phyloP scores from a whole-genome alignment of 1,139 yeast genomes.

The Geotrichum candidum region DNA sequence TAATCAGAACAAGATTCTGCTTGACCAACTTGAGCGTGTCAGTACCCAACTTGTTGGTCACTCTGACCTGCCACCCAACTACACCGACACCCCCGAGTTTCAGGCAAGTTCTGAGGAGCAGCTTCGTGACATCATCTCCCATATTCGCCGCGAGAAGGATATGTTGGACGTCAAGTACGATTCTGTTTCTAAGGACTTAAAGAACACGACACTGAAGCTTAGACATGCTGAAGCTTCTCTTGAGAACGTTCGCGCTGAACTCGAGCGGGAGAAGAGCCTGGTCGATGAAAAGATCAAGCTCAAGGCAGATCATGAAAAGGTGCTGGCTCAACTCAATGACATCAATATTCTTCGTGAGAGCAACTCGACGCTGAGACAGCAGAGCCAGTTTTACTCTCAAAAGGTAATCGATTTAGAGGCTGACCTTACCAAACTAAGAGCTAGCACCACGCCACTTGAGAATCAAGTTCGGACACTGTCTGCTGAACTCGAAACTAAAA shows the following conservation, averaged over 20 bases:
- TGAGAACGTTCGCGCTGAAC: conserved; percentile 33
- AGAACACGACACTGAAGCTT: conserved; percentile 39
- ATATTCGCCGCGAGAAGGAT: conserved; percentile 73
- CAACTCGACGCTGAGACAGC: conserved; percentile 59
- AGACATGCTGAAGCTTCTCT: conserved; percentile 31
- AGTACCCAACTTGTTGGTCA: conserved; percentile 20
- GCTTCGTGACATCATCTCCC: conserved; percentile 52
- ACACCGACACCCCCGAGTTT: conserved; percentile 18
- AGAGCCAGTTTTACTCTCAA: conserved; percentile 36
- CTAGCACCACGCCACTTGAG: conserved; percentile 35
- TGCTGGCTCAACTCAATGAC: conserved; percentile 59
- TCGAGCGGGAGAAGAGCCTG: conserved; percentile 25
- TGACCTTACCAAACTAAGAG: conserved; percentile 34
- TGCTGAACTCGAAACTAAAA: conserved; percentile 40
- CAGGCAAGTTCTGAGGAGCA: conserved; percentile 33
- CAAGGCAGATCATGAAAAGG: conserved; percentile 45
- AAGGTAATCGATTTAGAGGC: conserved; percentile 35
- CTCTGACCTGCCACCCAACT: conserved; percentile 10
- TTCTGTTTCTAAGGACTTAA: conserved; percentile 45
- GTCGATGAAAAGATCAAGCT: conserved; percentile 31
- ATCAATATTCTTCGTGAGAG: conserved; percentile 69
- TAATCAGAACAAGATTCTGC: conserved; percentile 59
- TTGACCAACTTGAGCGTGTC: conserved; percentile 59
- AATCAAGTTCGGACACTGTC: conserved; percentile 35
- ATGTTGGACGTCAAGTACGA: conserved; percentile 56